phyloP scores from a whole-genome alignment of 306 rosid genomes.

The Casuarina equisetifolia region DNA sequence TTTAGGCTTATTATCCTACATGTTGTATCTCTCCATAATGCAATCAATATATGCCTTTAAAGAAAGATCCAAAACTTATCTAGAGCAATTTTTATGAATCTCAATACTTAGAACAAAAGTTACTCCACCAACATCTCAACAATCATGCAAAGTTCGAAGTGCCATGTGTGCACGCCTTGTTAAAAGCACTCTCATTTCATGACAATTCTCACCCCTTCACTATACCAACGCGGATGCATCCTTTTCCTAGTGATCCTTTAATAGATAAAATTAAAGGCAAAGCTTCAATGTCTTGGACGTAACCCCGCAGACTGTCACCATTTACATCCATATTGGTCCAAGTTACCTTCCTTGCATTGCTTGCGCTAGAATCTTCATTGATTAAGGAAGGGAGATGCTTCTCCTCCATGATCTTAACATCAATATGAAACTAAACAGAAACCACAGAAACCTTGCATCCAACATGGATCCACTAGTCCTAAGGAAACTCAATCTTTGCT shows the following conservation, averaged over 20 bases:
- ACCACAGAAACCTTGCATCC: constrained; percentile 83
- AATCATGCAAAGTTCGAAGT: no score
- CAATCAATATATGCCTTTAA: no score
- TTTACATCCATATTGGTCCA: constrained; percentile 60
- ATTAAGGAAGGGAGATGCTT: constrained; percentile 40
- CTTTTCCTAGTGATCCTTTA: constrained; percentile 52
- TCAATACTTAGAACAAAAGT: no score
- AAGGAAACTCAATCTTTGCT: constrained; percentile 55
- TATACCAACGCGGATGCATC: constrained; percentile 10
- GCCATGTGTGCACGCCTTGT: no score
- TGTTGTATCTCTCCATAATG: no score
- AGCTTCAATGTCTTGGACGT: constrained; percentile 60
- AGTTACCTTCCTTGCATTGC: constrained; percentile 38
- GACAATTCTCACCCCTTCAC: no score
- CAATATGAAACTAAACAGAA: constrained; percentile 59
- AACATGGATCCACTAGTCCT: constrained; percentile 83
- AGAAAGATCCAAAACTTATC: no score
- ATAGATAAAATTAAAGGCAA: constrained; percentile 43
- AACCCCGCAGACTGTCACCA: constrained; percentile 50
- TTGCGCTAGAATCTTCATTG: constrained; percentile 36
- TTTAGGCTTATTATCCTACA: no score
- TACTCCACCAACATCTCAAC: no score
- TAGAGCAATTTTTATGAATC: no score
- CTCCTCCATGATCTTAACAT: constrained; percentile 62
- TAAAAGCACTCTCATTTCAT: no score